Evolutionary conservation across 192 early-diverging fungal species (phyloP).

Genomic region (Podila epicladia): DNA sequence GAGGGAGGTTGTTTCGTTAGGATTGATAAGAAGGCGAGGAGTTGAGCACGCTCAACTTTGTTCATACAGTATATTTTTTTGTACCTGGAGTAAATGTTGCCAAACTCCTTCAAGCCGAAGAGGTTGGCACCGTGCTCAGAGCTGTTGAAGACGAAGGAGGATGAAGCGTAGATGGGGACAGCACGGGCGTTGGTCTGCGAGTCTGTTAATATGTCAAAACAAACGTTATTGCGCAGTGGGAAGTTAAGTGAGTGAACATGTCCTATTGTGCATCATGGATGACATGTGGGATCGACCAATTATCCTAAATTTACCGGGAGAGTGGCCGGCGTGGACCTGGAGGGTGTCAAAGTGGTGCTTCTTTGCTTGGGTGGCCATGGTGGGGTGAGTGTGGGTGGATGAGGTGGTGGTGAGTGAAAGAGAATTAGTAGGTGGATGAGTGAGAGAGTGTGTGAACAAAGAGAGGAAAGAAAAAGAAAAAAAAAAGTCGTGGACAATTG

Average conservation of each 20-base stretch:
- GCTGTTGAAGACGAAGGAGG: constrained; percentile 86
- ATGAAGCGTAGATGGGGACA: constrained; percentile 91
- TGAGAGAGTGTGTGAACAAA: background rate
- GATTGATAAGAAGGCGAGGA: background rate
- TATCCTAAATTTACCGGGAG: constrained; percentile 24
- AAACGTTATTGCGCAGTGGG: background rate
- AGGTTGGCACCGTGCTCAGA: constrained; percentile 84
- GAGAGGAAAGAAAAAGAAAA: constrained; percentile 3
- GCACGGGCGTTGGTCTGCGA: constrained; percentile 81
- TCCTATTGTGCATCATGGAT: background rate
- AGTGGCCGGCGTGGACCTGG: constrained; percentile 90
- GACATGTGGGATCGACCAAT: background rate
- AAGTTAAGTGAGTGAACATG: background rate
- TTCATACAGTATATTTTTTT: background rate
- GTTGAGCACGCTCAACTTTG: background rate
- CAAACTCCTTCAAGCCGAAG: constrained; percentile 77
- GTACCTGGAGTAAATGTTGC: constrained; percentile 90
- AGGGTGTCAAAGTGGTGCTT: constrained; percentile 86
- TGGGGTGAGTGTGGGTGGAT: background rate
- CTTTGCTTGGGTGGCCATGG: constrained; percentile 10
- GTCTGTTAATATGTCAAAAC: constrained; percentile 17
- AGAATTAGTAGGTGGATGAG: background rate
- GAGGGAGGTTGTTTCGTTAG: background rate
- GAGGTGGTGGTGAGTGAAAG: no score
- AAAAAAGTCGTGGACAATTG: background rate